Base-by-base conservation (phyloP, 176 grass and related monocot species). In the Avena eriantha region DNA sequence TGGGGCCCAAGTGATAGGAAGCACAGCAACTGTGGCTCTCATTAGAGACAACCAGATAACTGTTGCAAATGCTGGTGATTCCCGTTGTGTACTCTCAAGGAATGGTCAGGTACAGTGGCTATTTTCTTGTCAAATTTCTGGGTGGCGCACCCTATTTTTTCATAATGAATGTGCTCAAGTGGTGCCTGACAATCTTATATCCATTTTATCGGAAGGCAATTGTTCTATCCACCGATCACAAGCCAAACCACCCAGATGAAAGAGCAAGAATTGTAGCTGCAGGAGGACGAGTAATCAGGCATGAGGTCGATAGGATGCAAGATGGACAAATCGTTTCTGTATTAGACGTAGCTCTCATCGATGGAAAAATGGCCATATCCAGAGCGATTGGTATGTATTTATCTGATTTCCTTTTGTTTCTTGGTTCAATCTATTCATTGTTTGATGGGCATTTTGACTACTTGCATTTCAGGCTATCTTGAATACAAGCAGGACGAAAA, bases 31-130 rank as follows among this genome's bases (percentile, higher is more conserved):
- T 29, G 51, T 83, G 21, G 80, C 12, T 88, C 17, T 83, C 5
- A 47, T 69, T 33, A 83, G 61, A 69, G 50, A 34, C 63, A 78
- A 47, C 13, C 48, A 35, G 5, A 77, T 87, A 16, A 67, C 31
- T 51, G n/a, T 87, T 66, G 79, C 46, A 54, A 64, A 87, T 56
- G 69, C 12, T 78, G 72, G 80, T 23, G 50, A 88, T 78, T 83
- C 72, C 57, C 80, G 14, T 61, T 88, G 87, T 4, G 63, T 88
- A 26, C 41, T 83, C 41, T 83, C 87, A 83, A 61, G 5, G 64
- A 78, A 78, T 26, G 64, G 64, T 26, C 73, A 83, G 64, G 87
- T 88, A 43, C 5, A 64, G 18, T 82, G 58, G 76, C 35, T 65
- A 29, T 19, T 87, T 81, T 87, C 66, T 23, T 57, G 7, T 64